Evolutionary conservation across 2,329 filamentous ascomycete genomes (phyloP).

Genomic region (Davidsoniella virescens): DNA sequence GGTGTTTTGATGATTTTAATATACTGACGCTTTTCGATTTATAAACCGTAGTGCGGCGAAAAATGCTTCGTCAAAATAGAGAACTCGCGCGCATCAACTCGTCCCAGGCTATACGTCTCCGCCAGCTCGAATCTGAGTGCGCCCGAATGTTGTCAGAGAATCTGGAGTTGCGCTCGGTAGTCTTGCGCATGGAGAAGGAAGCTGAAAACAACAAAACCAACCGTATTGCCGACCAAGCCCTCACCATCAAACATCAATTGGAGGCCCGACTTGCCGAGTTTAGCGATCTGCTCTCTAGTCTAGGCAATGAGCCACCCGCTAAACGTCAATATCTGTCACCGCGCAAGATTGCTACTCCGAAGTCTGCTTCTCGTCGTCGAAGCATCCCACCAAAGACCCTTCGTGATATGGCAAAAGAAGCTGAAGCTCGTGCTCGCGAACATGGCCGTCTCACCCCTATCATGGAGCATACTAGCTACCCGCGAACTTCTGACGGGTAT

Average conservation of each 20-base stretch:
- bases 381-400: conserved; percentile 40
- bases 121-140: conserved; percentile 59
- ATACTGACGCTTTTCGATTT: conserved; percentile 8
- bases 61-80: conserved; percentile 68
- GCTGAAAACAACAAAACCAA: conserved; percentile 44
- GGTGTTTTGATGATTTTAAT: background rate
- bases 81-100: conserved; percentile 71
- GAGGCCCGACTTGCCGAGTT: conserved; percentile 59
- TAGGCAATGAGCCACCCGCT: conserved; percentile 44
- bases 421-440: conserved; percentile 32
- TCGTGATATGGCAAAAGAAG: conserved; percentile 38
- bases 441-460: conserved; percentile 50
- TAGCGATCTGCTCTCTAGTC: conserved; percentile 45
- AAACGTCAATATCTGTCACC: conserved; percentile 29
- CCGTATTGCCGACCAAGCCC: conserved; percentile 47
- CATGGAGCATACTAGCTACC: conserved; percentile 50
- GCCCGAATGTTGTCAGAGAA: conserved; percentile 66
- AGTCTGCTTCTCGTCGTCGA: conserved; percentile 26
- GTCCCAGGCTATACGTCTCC: conserved; percentile 59
- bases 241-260: conserved; percentile 53
- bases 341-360: conserved; percentile 26
- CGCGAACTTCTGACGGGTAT: conserved; percentile 52
- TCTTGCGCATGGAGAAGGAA: conserved; percentile 52
- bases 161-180: conserved; percentile 52
- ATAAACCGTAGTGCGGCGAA: conserved; percentile 47